Evolutionary conservation across 257 asterid genomes (phyloP), one percentile per base, ranked within the genome.

Genomic region (Scutellaria minor): DNA sequence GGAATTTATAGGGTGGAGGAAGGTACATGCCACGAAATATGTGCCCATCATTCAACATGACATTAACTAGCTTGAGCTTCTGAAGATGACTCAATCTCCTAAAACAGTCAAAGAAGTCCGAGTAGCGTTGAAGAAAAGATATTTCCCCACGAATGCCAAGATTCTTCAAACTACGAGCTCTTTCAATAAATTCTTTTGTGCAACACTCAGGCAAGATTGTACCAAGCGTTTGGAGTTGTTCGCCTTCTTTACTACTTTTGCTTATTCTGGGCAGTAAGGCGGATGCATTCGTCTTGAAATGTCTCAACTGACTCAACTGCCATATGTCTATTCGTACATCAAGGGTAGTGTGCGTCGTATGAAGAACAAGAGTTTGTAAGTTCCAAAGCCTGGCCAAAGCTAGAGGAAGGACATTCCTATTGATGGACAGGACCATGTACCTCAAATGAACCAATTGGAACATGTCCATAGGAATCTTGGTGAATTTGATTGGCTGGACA

Each of bases 281-380:
- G 4, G 81, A 55, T 5, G 72, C 63, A 50, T 83, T 79, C 6
- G 82, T 77, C 64, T 54, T 51, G 0, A 83, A 5, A 67, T 79
- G 80, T 62, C 82, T 73, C n/a, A 82, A 37, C 7, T 66, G 70
- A 22, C 52, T 13, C 81, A 82, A 62, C 9, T 35, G 57, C 75
- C 76, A 76, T 3, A 76, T 39, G 12, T 79, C 82, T 0, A 66
- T 71, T 44, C 45, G 76, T 59, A 9, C 66, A 4, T 76, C 86
- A 9, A 87, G 86, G 1, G 81, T 65, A 37, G 83, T 72, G 0
- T 82, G 65, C 22, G 84, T 66, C 2, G 96, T 86, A 22, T 80
- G 75, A 6, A 87, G 48, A 3, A 82, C 75, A 6, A 79, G 39
- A 11, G 84, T 79, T 50, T 82, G 80, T 7, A 73, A n/a, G 63